Percentiles rank a stretch among this genome's conserved stretches.
Conservation (phyloP, 2,329 filamentous ascomycete genomes). For the Apiospora phragmitis region DNA sequence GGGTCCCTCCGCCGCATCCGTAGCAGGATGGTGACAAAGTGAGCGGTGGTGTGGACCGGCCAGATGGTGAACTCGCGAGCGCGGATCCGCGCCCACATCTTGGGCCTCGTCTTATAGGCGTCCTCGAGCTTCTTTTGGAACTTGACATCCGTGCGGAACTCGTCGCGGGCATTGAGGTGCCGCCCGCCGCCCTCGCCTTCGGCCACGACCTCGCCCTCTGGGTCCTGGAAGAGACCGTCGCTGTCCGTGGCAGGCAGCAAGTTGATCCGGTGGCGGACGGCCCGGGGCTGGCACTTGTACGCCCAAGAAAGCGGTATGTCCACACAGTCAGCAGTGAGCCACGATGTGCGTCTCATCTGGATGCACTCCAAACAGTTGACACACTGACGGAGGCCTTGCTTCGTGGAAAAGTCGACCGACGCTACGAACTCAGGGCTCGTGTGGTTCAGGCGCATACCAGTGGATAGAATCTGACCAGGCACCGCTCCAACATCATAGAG, state of each 20-base stretch:
- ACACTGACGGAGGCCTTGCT: not conserved
- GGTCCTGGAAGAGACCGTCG: not conserved
- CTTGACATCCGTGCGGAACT: not conserved
- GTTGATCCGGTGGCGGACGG: not conserved
- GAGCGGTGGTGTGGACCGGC: not conserved
- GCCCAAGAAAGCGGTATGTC: not conserved
- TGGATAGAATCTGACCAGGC: not conserved
- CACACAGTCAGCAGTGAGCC: not conserved
- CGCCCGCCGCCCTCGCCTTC: not conserved
- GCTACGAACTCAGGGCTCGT: not conserved
- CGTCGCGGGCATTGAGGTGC: not conserved
- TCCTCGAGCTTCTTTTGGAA: not conserved
- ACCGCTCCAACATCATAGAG: not conserved
- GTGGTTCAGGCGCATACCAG: not conserved
- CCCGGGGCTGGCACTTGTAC: not conserved
- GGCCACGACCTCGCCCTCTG: not conserved
- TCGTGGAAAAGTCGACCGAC: not conserved
- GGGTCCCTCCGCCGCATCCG: not conserved
- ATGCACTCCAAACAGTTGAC: not conserved
- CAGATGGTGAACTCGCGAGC: slow-evolving; percentile 11
- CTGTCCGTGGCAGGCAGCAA: not conserved
- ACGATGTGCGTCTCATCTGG: not conserved
- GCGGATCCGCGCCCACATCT: not conserved
- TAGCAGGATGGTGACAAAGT: not conserved
- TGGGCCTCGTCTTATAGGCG: not conserved